Evolutionary conservation across 2,329 filamentous ascomycete genomes (phyloP).

Genomic region (Trichoderma atroviride): DNA sequence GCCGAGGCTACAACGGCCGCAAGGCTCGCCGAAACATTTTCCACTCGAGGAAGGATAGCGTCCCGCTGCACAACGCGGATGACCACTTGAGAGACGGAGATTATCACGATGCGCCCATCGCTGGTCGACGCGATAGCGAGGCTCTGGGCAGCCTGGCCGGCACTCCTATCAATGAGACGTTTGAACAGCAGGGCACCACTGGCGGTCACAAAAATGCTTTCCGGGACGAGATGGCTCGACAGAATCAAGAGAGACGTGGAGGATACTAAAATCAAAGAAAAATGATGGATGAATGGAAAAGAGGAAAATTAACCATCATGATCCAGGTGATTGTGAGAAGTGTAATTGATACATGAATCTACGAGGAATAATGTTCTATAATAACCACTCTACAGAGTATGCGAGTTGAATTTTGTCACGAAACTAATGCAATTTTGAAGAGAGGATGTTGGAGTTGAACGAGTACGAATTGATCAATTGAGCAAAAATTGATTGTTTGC

Average conservation of each 20-base stretch:
- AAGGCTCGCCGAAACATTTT: constrained; percentile 42
- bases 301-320: not conserved
- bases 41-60: constrained; percentile 39
- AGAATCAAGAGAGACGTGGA: constrained; percentile 45
- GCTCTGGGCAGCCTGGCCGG: constrained; percentile 53
- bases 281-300: not conserved
- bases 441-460: not conserved
- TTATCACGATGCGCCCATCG: constrained; percentile 32
- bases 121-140: constrained; percentile 47
- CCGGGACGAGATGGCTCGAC: constrained; percentile 53
- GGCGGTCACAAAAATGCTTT: constrained; percentile 47
- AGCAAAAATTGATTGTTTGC: not conserved
- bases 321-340: constrained; percentile 7
- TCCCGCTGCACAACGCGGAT: constrained; percentile 44
- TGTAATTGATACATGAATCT: constrained; percentile 20
- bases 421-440: constrained; percentile 14
- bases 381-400: not conserved
- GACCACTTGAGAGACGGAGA: constrained; percentile 29
- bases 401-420: constrained; percentile 14
- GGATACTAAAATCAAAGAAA: not conserved
- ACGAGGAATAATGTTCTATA: constrained; percentile 14
- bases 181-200: constrained; percentile 43
- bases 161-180: constrained; percentile 49
- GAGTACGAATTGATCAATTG: not conserved
- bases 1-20: constrained; percentile 50